phyloP scores from a whole-genome alignment of 108 stramenopile species.

The Nannochloropsis granulata region DNA sequence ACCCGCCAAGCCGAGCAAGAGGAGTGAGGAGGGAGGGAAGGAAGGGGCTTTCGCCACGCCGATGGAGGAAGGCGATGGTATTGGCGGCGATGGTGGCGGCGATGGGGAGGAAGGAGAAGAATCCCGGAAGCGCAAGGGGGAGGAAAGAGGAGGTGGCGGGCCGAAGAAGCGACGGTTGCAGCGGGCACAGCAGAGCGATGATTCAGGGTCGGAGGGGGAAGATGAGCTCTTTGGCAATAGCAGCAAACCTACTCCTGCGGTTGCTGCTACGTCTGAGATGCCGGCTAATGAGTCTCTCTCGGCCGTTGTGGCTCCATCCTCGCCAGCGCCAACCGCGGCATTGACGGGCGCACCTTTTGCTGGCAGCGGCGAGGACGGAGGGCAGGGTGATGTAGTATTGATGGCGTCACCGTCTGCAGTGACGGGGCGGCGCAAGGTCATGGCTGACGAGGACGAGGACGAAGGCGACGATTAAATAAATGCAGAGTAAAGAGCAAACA shows the following conservation, averaged over 20 bases:
- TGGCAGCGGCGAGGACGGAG: not conserved
- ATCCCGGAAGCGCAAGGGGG: not conserved
- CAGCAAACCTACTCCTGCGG: not conserved
- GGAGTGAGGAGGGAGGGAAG: not conserved
- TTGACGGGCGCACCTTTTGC: not conserved
- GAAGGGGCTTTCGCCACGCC: not conserved
- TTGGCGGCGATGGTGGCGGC: not conserved
- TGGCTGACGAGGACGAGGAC: not conserved
- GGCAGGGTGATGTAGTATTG: too few relatives aligned
- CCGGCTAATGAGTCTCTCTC: not conserved
- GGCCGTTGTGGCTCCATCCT: not conserved
- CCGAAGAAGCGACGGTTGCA: not conserved
- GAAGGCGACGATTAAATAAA: not conserved
- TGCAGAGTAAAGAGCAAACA: too few relatives aligned
- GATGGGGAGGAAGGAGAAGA: not conserved
- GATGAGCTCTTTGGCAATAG: not conserved
- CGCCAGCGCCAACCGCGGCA: not conserved
- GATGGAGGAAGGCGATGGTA: not conserved
- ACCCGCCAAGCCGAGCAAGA: not conserved
- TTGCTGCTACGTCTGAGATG: not conserved
- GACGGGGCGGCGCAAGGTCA: not conserved
- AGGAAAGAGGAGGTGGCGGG: not conserved
- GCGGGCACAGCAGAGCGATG: not conserved
- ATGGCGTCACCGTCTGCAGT: not conserved
- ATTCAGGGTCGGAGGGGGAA: not conserved